Percentiles rank a stretch among this genome's conserved stretches.
These are phyloP conservation scores for Arabis hirsuta DNA, from an alignment of 345 rosid species.

Conservation along the genomic window DNA sequence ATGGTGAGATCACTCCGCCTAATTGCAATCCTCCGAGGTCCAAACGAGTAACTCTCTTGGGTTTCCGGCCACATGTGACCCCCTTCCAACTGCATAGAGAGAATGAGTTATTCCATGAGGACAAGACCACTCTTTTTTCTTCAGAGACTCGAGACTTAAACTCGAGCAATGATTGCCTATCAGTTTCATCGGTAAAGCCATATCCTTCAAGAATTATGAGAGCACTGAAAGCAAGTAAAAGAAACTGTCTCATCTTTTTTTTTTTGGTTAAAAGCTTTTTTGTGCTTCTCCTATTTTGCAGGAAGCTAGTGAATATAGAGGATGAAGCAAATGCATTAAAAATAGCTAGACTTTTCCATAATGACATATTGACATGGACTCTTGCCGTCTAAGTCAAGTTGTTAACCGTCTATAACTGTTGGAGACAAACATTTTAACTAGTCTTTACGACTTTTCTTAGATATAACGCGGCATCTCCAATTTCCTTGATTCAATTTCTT, in stretches of 20 bases:
- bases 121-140: neutral
- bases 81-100: constrained; percentile 28
- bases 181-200: constrained; percentile 15
- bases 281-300: neutral
- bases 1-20: neutral
- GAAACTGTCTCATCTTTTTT: neutral
- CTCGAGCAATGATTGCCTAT: neutral
- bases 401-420: no score
- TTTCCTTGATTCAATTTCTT: no score
- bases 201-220: neutral
- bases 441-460: no score
- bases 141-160: constrained; percentile 24
- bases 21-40: constrained; percentile 6
- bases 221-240: neutral
- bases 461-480: no score
- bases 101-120: neutral
- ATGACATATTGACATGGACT: no score
- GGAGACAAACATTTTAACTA: no score
- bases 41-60: constrained; percentile 29
- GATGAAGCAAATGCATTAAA: no score
- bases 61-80: constrained; percentile 9
- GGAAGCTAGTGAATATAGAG: no score
- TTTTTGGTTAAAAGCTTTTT: no score
- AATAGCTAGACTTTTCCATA: no score
- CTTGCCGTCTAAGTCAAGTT: no score